Evolutionary conservation across 2,329 filamentous ascomycete genomes (phyloP).

Genomic region (Verticillium klebahnii): DNA sequence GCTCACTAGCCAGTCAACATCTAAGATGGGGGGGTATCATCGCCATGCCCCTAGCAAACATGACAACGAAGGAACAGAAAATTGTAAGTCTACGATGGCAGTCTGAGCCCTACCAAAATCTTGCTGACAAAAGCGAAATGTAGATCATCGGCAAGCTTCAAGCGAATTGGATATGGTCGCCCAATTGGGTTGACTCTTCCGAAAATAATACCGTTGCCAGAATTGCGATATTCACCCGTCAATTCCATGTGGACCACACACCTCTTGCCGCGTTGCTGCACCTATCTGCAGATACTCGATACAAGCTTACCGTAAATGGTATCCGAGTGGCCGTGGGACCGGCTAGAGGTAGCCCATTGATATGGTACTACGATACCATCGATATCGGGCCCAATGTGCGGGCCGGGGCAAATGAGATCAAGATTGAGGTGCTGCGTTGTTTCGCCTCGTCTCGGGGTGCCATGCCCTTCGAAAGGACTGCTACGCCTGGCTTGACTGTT

Average conservation of each 20-base stretch:
- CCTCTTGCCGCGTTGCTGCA: conserved; percentile 18
- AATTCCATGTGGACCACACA: conserved; percentile 13
- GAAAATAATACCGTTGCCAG: conserved; percentile 24
- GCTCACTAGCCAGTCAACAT: neutral
- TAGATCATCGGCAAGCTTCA: conserved; percentile 27
- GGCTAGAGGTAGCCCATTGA: conserved; percentile 24
- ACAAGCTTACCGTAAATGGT: conserved; percentile 35
- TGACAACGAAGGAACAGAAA: neutral
- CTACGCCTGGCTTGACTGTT: conserved; percentile 21
- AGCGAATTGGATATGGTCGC: conserved; percentile 32
- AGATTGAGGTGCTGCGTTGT: conserved; percentile 22
- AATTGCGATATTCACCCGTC: conserved; percentile 24
- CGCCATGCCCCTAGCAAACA: neutral
- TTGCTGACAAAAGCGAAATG: neutral
- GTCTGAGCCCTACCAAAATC: neutral
- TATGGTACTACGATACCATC: conserved; percentile 28
- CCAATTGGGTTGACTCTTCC: conserved; percentile 27
- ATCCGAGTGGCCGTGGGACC: conserved; percentile 29
- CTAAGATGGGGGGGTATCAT: too few species aligned
- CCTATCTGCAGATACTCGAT: conserved; percentile 35
- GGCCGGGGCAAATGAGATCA: conserved; percentile 20
- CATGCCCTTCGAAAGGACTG: conserved; percentile 24
- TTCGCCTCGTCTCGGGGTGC: conserved; percentile 18
- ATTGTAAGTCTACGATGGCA: neutral
- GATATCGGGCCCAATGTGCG: conserved; percentile 21